phyloP scores from a whole-genome alignment of 2,329 filamentous ascomycete species.

The Microdochium trichocladiopsis region DNA sequence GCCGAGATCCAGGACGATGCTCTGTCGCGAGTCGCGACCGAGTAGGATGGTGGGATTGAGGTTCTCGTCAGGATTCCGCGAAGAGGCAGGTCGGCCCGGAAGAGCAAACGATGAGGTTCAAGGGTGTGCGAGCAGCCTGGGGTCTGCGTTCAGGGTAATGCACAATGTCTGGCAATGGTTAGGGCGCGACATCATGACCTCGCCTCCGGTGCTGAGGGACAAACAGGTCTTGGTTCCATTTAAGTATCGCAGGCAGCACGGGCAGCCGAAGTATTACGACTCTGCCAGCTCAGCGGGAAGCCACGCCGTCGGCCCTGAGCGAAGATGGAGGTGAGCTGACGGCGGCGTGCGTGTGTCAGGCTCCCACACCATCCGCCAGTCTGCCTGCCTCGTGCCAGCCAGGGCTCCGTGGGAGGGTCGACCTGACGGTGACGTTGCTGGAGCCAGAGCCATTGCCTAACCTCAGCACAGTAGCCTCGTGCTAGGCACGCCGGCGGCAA shows the following conservation, averaged over 20 bases:
- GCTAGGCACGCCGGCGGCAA: too few species aligned
- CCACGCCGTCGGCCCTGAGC: neutral
- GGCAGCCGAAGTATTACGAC: neutral
- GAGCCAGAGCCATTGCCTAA: too few species aligned
- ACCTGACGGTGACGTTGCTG: too few species aligned
- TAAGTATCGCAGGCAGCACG: neutral
- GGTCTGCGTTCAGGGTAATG: neutral
- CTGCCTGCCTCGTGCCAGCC: too few species aligned
- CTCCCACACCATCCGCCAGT: too few species aligned
- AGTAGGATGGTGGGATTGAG: neutral
- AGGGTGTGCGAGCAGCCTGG: neutral
- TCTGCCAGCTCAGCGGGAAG: neutral
- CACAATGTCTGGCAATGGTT: neutral
- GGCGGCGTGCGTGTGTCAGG: neutral
- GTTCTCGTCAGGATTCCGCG: neutral
- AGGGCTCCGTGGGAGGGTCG: too few species aligned
- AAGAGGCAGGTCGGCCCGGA: neutral
- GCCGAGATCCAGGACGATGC: neutral
- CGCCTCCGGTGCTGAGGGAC: too few species aligned
- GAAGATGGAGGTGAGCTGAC: neutral
- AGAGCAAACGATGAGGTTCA: neutral
- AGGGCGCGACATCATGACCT: too few species aligned
- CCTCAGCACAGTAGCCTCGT: too few species aligned
- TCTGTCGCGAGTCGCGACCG: neutral
- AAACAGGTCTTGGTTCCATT: too few species aligned